Evolutionary conservation across 179 eudicot genomes (phyloP), one percentile per base, ranked within the genome.

Genomic region (Drosera spatulata): DNA sequence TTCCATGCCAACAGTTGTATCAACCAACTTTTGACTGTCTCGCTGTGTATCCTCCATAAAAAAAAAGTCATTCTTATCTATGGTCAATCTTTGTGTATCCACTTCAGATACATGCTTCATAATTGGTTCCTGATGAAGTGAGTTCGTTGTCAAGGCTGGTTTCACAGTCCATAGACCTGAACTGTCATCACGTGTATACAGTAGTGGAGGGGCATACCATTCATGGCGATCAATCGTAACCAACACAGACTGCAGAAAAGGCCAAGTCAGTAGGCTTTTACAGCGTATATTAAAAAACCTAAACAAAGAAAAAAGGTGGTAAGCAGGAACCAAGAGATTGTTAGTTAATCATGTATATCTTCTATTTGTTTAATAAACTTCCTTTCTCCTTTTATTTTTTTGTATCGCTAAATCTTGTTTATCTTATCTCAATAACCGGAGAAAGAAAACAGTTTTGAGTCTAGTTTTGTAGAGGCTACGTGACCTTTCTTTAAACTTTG

Each of bases 191-290:
- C 95, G 94, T 46, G 77, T 80, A 67, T 89, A 93, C 61, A 81
- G 76, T 60, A 68, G 84, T 59, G 99, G 99, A 55, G 84, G 85
- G 39, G 95, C 91, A 79, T 86, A 89, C 99, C 99, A 93, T 64
- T 86, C 99, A 67, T 89, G 99, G 52, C 95, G 91, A 75, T 93
- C 99, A 62, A 93, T 73, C 56, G 99, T 89, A 69, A 93, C 87
- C 69, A 93, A 82, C 67, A 89, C 99, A 55, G 95, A 86, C 99
- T 93, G 84, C 86, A 81, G 55, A 40, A 62, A 66, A 54, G 53
- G 43, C 33, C 56, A 55, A 22, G 59, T 41, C n/a, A 56, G 37
- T 39, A 10, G 42, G 3, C 0, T 14, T 39, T 38, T 41, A 56
- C 5, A 9, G 13, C 59, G 10, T 39, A 41, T 7, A 55, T 37